A percentile compares a stretch with the other conserved stretches of the same genome.
These are phyloP conservation scores for Panicum hallii DNA, from an alignment of 202 grass and related monocot species.

Conservation along the genomic window DNA sequence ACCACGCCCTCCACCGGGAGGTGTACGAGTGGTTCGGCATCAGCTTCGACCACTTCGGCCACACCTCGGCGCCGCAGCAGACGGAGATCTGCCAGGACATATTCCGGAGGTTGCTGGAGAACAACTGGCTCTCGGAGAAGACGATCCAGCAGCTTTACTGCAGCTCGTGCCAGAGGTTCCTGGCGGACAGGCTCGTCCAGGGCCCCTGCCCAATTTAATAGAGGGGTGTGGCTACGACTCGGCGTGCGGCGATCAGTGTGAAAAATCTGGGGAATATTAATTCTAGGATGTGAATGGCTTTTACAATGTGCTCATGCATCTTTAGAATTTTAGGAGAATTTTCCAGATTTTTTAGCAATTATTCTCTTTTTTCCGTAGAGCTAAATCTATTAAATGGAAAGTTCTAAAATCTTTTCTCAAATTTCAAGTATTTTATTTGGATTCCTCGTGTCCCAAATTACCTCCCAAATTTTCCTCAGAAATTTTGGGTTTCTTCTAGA, in stretches of 20 bases:
- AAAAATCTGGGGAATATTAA: slow-evolving; percentile 66
- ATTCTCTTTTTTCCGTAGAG: too few species aligned
- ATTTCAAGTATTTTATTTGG: too few species aligned
- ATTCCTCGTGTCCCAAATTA: too few species aligned
- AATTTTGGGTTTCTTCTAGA: too few species aligned
- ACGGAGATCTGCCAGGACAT: slow-evolving; percentile 62
- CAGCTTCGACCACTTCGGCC: slow-evolving; percentile 65
- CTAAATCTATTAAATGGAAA: too few species aligned
- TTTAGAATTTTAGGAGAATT: too few species aligned
- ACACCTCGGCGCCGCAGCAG: slow-evolving; percentile 57
- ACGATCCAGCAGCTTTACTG: slow-evolving; percentile 74
- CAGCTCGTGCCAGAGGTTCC: slow-evolving; percentile 54
- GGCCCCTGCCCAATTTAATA: slow-evolving; percentile 56
- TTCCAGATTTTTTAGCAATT: too few species aligned
- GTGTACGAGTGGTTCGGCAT: slow-evolving; percentile 71
- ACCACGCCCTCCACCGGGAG: slow-evolving; percentile 63
- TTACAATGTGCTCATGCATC: too few species aligned
- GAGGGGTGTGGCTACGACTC: slow-evolving; percentile 56
- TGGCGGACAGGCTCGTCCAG: slow-evolving; percentile 63
- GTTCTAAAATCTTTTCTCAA: too few species aligned
- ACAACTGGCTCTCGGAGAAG: slow-evolving; percentile 63
- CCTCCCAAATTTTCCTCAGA: too few species aligned
- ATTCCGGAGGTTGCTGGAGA: slow-evolving; percentile 54
- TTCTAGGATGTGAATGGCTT: too few species aligned
- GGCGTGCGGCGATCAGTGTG: slow-evolving; percentile 68